Percentiles rank a stretch among this genome's conserved stretches.
These are phyloP conservation scores for Fusarium napiforme DNA, from an alignment of 2,329 filamentous ascomycete species.

Conservation along the genomic window DNA sequence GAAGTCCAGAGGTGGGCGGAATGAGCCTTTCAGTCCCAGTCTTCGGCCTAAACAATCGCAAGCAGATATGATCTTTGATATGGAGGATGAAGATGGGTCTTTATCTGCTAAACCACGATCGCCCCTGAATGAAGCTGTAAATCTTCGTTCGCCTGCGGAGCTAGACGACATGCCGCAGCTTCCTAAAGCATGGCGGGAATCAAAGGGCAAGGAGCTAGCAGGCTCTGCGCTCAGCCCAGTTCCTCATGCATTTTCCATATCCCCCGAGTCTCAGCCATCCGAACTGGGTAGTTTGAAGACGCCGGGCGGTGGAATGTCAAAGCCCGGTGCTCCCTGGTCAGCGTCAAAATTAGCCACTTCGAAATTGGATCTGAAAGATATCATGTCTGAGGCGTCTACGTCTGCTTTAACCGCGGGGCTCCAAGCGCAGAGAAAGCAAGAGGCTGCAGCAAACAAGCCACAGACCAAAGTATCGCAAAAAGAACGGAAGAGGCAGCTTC, in stretches of 20 bases:
- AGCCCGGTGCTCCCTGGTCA: slow-evolving; percentile 60
- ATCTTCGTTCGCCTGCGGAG: slow-evolving; percentile 40
- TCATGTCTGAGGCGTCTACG: slow-evolving; percentile 72
- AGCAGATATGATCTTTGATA: slow-evolving; percentile 88
- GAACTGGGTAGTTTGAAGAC: slow-evolving; percentile 6
- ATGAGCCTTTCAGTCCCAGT: slow-evolving; percentile 72
- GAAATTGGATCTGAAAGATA: slow-evolving; percentile 79
- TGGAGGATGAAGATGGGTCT: slow-evolving; percentile 79
- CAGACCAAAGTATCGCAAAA: slow-evolving; percentile 84
- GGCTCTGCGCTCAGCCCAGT: slow-evolving; percentile 22
- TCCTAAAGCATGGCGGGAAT: slow-evolving; percentile 46
- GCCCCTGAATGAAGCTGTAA: slow-evolving; percentile 31
- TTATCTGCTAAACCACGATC: slow-evolving; percentile 46
- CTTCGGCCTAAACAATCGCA: slow-evolving; percentile 75
- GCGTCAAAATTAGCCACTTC: slow-evolving; percentile 62
- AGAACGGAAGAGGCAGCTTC: slow-evolving; percentile 86
- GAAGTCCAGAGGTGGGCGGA: slow-evolving; percentile 59
- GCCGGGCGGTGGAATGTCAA: slow-evolving; percentile 13
- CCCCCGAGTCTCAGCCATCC: slow-evolving; percentile 24
- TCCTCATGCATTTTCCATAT: slow-evolving; percentile 34
- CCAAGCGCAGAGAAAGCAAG: slow-evolving; percentile 60
- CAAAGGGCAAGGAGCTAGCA: slow-evolving; percentile 43
- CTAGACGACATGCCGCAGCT: slow-evolving; percentile 46
- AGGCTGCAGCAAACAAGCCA: slow-evolving; percentile 51
- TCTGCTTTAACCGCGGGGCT: slow-evolving; percentile 66